phyloP scores from a whole-genome alignment of 495 filamentous ascomycete genomes.

The Penicillium canescens region DNA sequence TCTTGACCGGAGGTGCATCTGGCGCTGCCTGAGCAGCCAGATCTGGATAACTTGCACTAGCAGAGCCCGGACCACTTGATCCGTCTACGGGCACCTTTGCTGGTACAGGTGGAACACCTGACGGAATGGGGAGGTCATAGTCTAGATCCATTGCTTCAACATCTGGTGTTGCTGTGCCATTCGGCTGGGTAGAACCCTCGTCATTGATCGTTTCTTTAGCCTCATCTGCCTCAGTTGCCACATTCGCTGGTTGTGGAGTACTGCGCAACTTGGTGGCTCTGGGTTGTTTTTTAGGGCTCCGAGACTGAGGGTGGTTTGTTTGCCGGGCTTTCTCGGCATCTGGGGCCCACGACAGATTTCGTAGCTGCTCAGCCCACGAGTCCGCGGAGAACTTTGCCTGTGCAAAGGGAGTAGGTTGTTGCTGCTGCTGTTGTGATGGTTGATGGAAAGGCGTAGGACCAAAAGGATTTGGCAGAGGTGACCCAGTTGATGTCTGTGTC shows the following conservation, averaged over 20 bases:
- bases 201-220: conserved; percentile 30
- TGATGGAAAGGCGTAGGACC: conserved; percentile 1
- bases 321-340: conserved; percentile 30
- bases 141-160: conserved; percentile 55
- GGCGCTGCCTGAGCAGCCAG: conserved; percentile 16
- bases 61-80: not conserved
- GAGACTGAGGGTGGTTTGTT: conserved; percentile 28
- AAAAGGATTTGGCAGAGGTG: conserved; percentile 18
- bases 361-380: conserved; percentile 66
- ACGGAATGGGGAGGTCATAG: conserved; percentile 29
- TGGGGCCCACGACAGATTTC: conserved; percentile 54
- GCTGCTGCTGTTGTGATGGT: conserved; percentile 8
- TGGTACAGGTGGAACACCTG: conserved; percentile 6
- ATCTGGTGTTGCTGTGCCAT: conserved; percentile 7
- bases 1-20: conserved; percentile 21
- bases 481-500: conserved; percentile 14
- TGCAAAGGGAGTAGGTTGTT: conserved; percentile 35
- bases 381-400: conserved; percentile 61
- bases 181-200: conserved; percentile 10
- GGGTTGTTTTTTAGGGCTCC: conserved; percentile 38
- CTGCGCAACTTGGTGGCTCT: conserved; percentile 29
- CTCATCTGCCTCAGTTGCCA: conserved; percentile 47
- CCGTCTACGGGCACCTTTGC: not conserved
- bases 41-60: conserved; percentile 17
- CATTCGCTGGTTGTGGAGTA: conserved; percentile 35